Percentiles rank a stretch among this genome's conserved stretches.
Evolutionary conservation across 108 stramenopile species (phyloP).

Genomic region (Cyclostephanos tholiformis): DNA sequence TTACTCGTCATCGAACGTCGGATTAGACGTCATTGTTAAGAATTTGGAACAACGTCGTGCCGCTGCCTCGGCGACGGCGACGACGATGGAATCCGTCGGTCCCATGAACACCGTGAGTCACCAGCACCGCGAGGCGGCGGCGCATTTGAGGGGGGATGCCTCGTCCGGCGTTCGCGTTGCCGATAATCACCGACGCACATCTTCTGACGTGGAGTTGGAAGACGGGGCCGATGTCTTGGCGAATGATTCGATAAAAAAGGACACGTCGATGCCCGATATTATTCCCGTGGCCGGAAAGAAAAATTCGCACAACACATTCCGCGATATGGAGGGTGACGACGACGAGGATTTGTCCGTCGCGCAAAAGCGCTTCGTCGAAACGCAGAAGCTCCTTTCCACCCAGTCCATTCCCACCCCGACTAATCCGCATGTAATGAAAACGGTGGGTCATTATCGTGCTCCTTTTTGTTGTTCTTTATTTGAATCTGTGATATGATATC

Average conservation of each 20-base stretch:
- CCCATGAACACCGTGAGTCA: conserved; percentile 41
- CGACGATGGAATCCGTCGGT: conserved; percentile 9
- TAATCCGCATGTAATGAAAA: conserved; percentile 73
- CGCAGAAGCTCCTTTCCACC: conserved; percentile 56
- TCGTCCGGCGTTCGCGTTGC: conserved; percentile 8
- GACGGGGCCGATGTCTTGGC: conserved; percentile 54
- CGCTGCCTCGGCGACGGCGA: not conserved
- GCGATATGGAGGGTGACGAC: conserved; percentile 55
- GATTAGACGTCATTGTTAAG: conserved; percentile 43
- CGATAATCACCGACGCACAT: conserved; percentile 10
- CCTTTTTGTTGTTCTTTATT: not conserved
- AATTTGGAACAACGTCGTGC: conserved; percentile 27
- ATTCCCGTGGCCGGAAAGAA: conserved; percentile 33
- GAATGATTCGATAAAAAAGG: too few relatives aligned
- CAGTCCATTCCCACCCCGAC: conserved; percentile 81
- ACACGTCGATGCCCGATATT: too few relatives aligned
- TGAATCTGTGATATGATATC: too few relatives aligned
- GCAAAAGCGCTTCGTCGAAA: conserved; percentile 69
- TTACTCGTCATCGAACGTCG: conserved; percentile 12
- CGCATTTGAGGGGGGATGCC: conserved; percentile 23
- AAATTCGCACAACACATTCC: conserved; percentile 28
- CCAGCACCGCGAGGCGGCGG: conserved; percentile 35
- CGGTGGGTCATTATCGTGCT: conserved; percentile 24
- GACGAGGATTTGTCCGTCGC: conserved; percentile 56
- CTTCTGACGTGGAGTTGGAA: conserved; percentile 14